A percentile compares a stretch with the other conserved stretches of the same genome.
Evolutionary conservation across 1,284 basidiomycete genomes (phyloP).

Genomic region (Ceratobasidium sp.): DNA sequence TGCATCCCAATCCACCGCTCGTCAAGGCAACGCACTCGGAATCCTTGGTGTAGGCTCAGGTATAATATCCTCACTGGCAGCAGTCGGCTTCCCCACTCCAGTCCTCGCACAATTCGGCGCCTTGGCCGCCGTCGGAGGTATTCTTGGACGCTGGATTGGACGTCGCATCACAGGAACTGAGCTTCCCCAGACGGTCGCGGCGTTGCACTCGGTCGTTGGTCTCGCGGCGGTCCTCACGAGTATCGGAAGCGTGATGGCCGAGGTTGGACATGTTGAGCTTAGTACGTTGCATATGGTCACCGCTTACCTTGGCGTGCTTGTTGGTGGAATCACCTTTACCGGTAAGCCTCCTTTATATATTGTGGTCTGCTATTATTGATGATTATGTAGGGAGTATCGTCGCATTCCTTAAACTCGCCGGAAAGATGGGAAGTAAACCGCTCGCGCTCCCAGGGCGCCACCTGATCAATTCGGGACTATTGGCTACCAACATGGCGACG

Average conservation of each 20-base stretch:
- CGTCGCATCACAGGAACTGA: conserved; percentile 83
- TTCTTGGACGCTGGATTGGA: conserved; percentile 68
- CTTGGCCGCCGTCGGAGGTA: conserved; percentile 71
- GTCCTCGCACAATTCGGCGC: conserved; percentile 78
- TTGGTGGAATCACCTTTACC: conserved; percentile 57
- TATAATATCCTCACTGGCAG: conserved; percentile 76
- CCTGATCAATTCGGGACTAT: conserved; percentile 69
- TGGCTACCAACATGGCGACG: conserved; percentile 70
- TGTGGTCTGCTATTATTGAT: conserved; percentile 53
- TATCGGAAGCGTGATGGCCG: conserved; percentile 75
- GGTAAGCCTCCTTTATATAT: conserved; percentile 31
- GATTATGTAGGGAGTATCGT: conserved; percentile 82
- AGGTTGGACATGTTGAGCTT: conserved; percentile 60
- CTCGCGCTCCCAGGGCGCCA: conserved; percentile 76
- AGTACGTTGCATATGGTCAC: conserved; percentile 77
- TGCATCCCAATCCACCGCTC: conserved; percentile 75
- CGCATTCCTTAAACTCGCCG: conserved; percentile 86
- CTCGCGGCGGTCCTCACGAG: conserved; percentile 84
- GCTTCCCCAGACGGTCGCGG: conserved; percentile 79
- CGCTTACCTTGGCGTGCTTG: conserved; percentile 83
- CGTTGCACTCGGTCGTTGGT: conserved; percentile 81
- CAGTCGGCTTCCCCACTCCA: conserved; percentile 78
- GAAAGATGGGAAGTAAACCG: conserved; percentile 75
- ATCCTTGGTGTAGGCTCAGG: conserved; percentile 82
- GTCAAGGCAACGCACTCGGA: conserved; percentile 82